Conservation (phyloP, 345 rosid genomes). For the Aurinia saxatilis region DNA sequence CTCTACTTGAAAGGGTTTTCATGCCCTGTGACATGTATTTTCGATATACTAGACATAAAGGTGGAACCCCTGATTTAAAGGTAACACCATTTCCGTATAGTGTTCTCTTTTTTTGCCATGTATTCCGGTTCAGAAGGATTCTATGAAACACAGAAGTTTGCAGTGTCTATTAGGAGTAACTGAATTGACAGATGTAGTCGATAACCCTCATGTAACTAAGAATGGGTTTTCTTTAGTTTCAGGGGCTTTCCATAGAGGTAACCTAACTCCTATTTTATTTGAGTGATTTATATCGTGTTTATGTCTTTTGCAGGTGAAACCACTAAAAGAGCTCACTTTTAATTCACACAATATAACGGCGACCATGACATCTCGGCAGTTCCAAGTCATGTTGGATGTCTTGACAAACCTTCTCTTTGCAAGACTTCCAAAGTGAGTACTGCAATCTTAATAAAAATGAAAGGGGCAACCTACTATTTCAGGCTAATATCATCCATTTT, state of each 20-base stretch:
- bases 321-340: slow-evolving; percentile 89
- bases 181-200: background rate
- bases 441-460: slow-evolving; percentile 5
- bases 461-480: slow-evolving; percentile 7
- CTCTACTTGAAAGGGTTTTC: slow-evolving; percentile 95
- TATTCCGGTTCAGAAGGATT: background rate
- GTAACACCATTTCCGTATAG: slow-evolving; percentile 33
- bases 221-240: background rate
- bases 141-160: background rate
- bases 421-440: slow-evolving; percentile 88
- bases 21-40: slow-evolving; percentile 99
- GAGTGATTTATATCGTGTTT: background rate
- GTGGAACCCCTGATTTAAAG: slow-evolving; percentile 93
- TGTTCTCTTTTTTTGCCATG: background rate
- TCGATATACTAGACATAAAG: slow-evolving; percentile 92
- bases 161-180: background rate
- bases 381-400: slow-evolving; percentile 96
- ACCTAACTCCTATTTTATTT: background rate
- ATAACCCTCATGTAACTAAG: background rate
- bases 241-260: background rate
- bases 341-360: slow-evolving; percentile 81
- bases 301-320: slow-evolving; percentile 69
- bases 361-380: slow-evolving; percentile 96
- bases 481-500: background rate
- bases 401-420: slow-evolving; percentile 97